Percentiles rank a stretch among this genome's conserved stretches.
Conservation (phyloP, 257 asterid species). For the Capsicum rhomboideum region DNA sequence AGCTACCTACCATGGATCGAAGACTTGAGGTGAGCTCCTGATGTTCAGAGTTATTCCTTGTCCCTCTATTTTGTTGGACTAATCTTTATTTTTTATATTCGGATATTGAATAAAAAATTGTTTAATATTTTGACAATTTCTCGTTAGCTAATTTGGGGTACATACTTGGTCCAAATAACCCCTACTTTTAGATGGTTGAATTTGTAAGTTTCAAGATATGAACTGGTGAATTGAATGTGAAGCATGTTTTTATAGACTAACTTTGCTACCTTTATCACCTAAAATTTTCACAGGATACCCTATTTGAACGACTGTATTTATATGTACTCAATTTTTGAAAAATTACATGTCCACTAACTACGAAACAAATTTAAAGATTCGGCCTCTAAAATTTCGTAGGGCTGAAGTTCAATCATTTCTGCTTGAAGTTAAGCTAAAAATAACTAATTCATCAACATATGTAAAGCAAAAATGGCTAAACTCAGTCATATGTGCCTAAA, state of each 20-base stretch:
- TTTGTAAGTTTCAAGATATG: background rate
- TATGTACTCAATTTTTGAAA: background rate
- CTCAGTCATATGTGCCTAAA: background rate
- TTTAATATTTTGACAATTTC: too few species aligned
- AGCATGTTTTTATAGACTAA: background rate
- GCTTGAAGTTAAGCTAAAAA: background rate
- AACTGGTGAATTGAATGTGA: too few species aligned
- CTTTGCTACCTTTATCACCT: background rate
- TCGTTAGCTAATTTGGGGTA: background rate
- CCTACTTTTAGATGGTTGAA: background rate
- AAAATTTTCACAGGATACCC: background rate
- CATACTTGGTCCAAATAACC: background rate
- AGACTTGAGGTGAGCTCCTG: too few species aligned
- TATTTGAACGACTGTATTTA: background rate
- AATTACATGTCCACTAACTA: background rate
- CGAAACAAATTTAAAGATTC: background rate
- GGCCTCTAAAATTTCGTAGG: background rate
- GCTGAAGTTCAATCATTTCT: background rate
- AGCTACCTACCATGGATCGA: too few species aligned
- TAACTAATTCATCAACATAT: background rate
- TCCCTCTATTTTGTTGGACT: too few species aligned
- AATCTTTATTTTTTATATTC: too few species aligned
- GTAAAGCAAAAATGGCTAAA: background rate
- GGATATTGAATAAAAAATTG: background rate
- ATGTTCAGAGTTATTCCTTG: too few species aligned